Conservation (phyloP, 768 basidiomycete genomes). For the Gloeophyllum trabeum region DNA sequence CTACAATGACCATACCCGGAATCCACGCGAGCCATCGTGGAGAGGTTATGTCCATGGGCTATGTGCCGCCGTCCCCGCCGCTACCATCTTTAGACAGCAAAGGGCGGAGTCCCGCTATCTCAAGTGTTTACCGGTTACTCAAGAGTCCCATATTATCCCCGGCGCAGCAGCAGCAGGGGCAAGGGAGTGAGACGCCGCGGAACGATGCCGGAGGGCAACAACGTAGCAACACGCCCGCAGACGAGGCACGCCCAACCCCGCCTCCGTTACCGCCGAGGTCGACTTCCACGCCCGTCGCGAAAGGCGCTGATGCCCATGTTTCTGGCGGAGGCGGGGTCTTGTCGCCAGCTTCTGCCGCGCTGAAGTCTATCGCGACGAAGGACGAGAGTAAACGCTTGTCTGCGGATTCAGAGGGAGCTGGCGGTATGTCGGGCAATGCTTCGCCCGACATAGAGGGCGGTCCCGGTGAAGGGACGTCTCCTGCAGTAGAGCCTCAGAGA, state of each 20-base stretch:
- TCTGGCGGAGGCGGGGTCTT: conserved; percentile 10
- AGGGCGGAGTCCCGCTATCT: conserved; percentile 37
- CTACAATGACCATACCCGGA: conserved; percentile 79
- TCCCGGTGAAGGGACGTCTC: too few species aligned
- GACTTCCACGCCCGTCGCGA: conserved; percentile 7
- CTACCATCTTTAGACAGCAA: conserved; percentile 26
- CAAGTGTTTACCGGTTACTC: conserved; percentile 68
- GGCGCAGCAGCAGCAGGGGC: conserved; percentile 3
- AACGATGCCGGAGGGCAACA: too few species aligned
- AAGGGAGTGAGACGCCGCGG: conserved; percentile 2
- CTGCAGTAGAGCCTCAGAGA: too few species aligned
- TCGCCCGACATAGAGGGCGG: too few species aligned
- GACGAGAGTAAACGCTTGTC: conserved; percentile 17
- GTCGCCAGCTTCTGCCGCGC: conserved; percentile 37
- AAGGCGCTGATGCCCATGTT: conserved; percentile 14
- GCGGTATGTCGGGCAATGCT: too few species aligned
- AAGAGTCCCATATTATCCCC: conserved; percentile 33
- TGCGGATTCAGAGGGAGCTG: conserved; percentile 1
- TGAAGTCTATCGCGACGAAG: conserved; percentile 42
- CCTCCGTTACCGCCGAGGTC: conserved; percentile 41
- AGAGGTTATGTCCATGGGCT: conserved; percentile 79
- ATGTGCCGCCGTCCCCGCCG: conserved; percentile 44
- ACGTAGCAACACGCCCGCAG: conserved; percentile 17
- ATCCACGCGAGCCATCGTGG: conserved; percentile 81
- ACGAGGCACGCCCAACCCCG: conserved; percentile 30